Evolutionary conservation across 1,284 basidiomycete species (phyloP), one percentile per base, ranked within the genome.

Genomic region (Tylopilus sp.): DNA sequence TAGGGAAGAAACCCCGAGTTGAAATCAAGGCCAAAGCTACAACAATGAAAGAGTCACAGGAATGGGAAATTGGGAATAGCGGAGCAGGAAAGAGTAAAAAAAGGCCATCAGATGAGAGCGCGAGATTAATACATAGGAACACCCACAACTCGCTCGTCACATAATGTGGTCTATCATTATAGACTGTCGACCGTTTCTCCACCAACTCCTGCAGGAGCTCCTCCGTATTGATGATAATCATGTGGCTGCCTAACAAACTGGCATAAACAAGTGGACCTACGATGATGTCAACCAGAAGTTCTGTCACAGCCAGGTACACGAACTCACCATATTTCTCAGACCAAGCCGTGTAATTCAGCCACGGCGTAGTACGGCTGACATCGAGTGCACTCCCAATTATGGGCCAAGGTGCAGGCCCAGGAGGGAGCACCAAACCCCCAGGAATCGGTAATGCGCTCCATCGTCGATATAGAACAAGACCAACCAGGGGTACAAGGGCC

Each of bases 141-240:
- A 6, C 33, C 36, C 52, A 67, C 65, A 65, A 58, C 15, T 57
- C 63, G 52, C 58, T 65, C 13, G 65, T 65, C 24, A 62, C 57
- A 29, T 57, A 57, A 19, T 36, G 38, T 16, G 71, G 70, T 18
- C 76, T 61, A 44, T 73, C 75, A 6, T 68, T 72, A 53, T 75
- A 77, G 29, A 72, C 62, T 15, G 64, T 36, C 10, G 72, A 69
- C 22, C 73, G 69, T 59, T 67, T 70, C 26, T 76, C 75, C 38
- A 77, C 41, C 7, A 77, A 62, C 24, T 71, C 68, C 12, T 66
- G 60, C 18, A 70, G 65, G 32, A 70, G 66, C 51, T 73, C 66
- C 22, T 65, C 54, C 33, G 71, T 71, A 52, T 73, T 78, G 26
- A 78, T 26, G n/a, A 78, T 58, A 16, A 75, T 24, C 51, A 74